phyloP scores from a whole-genome alignment of 1,139 yeast genomes.

The Scheffersomyces parashehatae region DNA sequence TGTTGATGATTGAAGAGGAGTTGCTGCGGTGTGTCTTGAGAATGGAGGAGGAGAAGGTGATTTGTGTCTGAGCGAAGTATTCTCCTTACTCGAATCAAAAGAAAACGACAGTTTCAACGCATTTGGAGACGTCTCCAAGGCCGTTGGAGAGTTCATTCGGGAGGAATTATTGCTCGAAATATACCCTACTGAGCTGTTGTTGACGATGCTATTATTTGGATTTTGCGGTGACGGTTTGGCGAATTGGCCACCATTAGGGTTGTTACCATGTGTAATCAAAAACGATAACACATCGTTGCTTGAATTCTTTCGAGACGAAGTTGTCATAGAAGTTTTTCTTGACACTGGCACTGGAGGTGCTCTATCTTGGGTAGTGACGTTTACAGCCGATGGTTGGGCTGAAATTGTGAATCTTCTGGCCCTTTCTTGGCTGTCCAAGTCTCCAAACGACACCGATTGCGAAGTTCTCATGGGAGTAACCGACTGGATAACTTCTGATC shows the following conservation, averaged over 20 bases:
- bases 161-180: conserved; percentile 10
- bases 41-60: conserved; percentile 12
- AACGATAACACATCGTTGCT: conserved; percentile 13
- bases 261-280: conserved; percentile 4
- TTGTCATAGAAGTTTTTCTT: conserved; percentile 12
- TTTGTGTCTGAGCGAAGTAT: conserved; percentile 5
- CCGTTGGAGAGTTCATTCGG: conserved; percentile 13
- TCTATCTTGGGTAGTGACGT: conserved; percentile 13
- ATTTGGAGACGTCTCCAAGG: conserved; percentile 6
- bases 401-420: conserved; percentile 47
- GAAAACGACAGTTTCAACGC: conserved; percentile 3
- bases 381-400: conserved; percentile 39
- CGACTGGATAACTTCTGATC: conserved; percentile 3
- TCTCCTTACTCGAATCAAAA: conserved; percentile 4
- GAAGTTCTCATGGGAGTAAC: conserved; percentile 10
- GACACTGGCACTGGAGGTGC: conserved; percentile 11
- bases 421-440: conserved; percentile 39
- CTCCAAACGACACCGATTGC: conserved; percentile 42
- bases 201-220: background rate
- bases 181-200: conserved; percentile 6
- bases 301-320: conserved; percentile 8
- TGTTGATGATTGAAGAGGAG: conserved; percentile 7
- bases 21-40: background rate
- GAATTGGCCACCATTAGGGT: conserved; percentile 4
- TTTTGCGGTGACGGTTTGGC: conserved; percentile 6